Conservation (phyloP, 164 flowering plant species). For the Umbilicus rupestris region DNA sequence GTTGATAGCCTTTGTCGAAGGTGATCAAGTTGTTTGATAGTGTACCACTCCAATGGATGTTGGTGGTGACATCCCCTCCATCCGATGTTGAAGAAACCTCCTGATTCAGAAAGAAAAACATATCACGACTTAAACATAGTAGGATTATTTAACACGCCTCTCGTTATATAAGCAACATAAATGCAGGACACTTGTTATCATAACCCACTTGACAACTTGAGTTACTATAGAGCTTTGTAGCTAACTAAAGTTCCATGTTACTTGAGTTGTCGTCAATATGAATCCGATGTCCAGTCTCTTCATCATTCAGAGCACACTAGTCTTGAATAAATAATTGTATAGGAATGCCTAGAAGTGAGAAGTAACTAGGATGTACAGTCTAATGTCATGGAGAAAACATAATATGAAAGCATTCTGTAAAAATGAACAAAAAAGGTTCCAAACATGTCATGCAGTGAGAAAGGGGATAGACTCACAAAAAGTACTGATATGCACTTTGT, state of each 20-base stretch:
- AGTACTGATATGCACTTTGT: background rate
- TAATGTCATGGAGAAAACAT: background rate
- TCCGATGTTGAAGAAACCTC: slow-evolving; percentile 45
- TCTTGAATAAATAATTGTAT: background rate
- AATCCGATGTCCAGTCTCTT: background rate
- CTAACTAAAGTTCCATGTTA: background rate
- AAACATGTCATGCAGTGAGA: background rate
- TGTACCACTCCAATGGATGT: slow-evolving; percentile 67
- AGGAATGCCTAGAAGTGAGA: background rate
- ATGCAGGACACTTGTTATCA: background rate
- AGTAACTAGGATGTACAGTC: background rate
- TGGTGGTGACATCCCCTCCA: slow-evolving; percentile 36
- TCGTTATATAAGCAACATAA: background rate
- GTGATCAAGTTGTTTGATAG: slow-evolving; percentile 41
- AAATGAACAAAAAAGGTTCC: background rate
- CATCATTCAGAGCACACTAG: background rate
- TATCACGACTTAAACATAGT: background rate
- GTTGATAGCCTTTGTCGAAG: slow-evolving; percentile 68
- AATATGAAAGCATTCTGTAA: background rate
- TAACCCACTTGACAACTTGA: background rate
- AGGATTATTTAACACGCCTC: background rate
- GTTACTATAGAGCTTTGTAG: background rate
- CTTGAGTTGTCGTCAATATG: background rate
- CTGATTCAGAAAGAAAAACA: slow-evolving; percentile 22
- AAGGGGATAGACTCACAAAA: background rate